Base-by-base conservation (phyloP, 2,329 filamentous ascomycete species). In the Nothopassalora personata region DNA sequence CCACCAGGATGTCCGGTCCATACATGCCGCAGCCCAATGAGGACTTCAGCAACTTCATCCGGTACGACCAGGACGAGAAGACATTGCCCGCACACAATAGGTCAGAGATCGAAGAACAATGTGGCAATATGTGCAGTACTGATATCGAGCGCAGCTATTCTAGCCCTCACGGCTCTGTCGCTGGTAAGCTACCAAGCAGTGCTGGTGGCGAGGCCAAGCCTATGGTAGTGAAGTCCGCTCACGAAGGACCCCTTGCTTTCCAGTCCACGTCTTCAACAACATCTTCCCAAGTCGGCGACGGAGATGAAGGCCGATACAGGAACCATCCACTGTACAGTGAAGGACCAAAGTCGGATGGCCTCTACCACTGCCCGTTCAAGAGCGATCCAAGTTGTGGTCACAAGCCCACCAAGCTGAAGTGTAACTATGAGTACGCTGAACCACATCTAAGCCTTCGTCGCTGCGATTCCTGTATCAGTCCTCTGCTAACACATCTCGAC, bases 401-500 rank as follows among this genome's bases (percentile, higher is more conserved):
- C 85, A 89, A 90, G 78, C 86, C 92, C 45, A 94, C 95, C 72
- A 94, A 95, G 80, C 89, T 97, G 68, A 97, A 97, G 84, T 97
- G 93, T 86, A 96, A 96, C 78, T 97, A 97, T 73, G 92, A 97
- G 92, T 96, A 87, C 84, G 90, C 78, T 27, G 46, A 23, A 18
- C n/a, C 5, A 43, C 39, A 43, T n/a, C 31, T 47, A 18, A n/a
- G 15, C 34, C 15, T 52, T 54, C 11, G n/a, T 51, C 5, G 27
- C n/a, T 10, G 28, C 45, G 62, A 60, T 67, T 61, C 27, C 51
- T 64, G 15, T 51, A 60, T 18, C 34, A 43, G 19, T 47, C 55
- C 39, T 28, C 30, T 39, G 19, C 53, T 57, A 46, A 64, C 49
- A 23, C 48, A 57, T n/a, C 10, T 19, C 27, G 54, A 52, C 73